Evolutionary conservation across 2,329 filamentous ascomycete genomes (phyloP), one percentile per base, ranked within the genome.

Genomic region (Microdochium nivale): DNA sequence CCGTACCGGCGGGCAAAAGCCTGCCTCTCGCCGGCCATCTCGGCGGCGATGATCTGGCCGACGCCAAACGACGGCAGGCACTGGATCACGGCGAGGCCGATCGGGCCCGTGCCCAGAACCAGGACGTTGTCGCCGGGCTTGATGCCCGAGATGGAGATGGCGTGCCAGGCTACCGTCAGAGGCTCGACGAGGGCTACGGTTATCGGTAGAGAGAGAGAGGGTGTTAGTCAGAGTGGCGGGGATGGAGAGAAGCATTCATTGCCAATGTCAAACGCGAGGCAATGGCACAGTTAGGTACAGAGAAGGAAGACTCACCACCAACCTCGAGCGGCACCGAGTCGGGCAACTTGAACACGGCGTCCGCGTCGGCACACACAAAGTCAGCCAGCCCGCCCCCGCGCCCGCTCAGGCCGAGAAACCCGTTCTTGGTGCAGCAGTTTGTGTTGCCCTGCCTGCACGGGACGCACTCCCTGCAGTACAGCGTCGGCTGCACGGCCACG

Each of bases 161-260:
- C 81, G 58, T 86, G 83, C 81, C 81, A 85, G 9, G 79, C 81
- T 0, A 86, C 81, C 0, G 80, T 71, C 2, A 86, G 66, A 0
- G 83, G 83, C 56, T 86, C 83, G 7, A 85, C 75, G 2, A 86
- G 68, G 0, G 83, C 81, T 44, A n/a, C 50, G 62, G n/a, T n/a
- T n/a, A n/a, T n/a, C n/a, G n/a, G n/a, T n/a, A n/a, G n/a, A n/a
- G n/a, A n/a, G n/a, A n/a, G n/a, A n/a, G n/a, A n/a, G n/a, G n/a
- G n/a, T n/a, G n/a, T n/a, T n/a, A n/a, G n/a, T n/a, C 57, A 16
- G 56, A 49, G 16, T 48, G 0, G 62, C n/a, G n/a, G 37, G 16
- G 37, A n/a, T 7, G 37, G 21, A 8, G 37, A 9, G 37, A n/a
- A n/a, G 8, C 37, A 23, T 60, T 8, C 66, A 48, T 2, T n/a